Evolutionary conservation across 2,329 filamentous ascomycete genomes (phyloP), one percentile per base, ranked within the genome.

Genomic region (Stachybotrys elegans): DNA sequence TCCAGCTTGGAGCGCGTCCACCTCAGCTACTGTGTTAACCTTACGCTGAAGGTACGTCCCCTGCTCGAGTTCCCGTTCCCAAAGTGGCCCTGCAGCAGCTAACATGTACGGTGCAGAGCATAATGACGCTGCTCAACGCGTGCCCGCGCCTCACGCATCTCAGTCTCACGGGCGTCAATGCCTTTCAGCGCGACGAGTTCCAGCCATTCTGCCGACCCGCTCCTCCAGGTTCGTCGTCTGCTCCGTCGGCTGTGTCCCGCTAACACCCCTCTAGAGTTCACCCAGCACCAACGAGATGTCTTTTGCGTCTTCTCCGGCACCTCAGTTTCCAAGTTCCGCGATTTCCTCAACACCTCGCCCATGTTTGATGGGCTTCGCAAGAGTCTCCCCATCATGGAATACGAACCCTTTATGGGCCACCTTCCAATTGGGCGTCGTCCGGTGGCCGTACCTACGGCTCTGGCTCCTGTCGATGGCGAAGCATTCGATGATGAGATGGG

Each of bases 221-320:
- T 2, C 93, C 93, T 29, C 67, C 77, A 47, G 83, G 83, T 85
- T 71, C 52, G 71, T 49, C 20, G 14, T n/a, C n/a, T n/a, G n/a
- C n/a, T n/a, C n/a, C n/a, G n/a, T n/a, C n/a, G n/a, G n/a, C n/a
- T n/a, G n/a, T n/a, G n/a, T n/a, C n/a, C n/a, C n/a, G n/a, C n/a
- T n/a, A n/a, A n/a, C n/a, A n/a, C 48, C 19, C 11, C 6, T 6
- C n/a, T 14, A 83, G 93, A 97, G 65, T 98, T 98, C 62, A 97
- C 91, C 16, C 86, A 92, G 38, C 90, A 96, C 59, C 93, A 98
- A 63, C 83, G 93, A 50, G 85, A 92, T 42, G 89, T 97, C 7
- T 98, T 98, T 62, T 98, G 93, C 59, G 93, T 98, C 43, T 98
- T 98, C 65, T 96, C 91, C 2, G 92, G 93, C 6, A 77, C 80